Evolutionary conservation across 2,329 filamentous ascomycete genomes (phyloP).

Genomic region (Pleurostoma richardsiae): DNA sequence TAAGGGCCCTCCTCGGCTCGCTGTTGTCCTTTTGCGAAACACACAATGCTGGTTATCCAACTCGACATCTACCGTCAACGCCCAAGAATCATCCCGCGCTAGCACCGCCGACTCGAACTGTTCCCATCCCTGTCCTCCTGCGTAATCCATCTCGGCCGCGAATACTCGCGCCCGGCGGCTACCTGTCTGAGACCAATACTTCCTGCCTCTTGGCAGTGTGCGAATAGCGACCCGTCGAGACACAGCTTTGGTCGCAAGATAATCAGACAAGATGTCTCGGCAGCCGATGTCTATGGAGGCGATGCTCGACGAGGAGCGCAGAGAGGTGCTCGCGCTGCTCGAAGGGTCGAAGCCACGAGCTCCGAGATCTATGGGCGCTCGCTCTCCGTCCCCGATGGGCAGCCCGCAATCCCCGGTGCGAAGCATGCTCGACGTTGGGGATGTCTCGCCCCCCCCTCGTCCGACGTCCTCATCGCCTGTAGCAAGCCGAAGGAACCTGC

Average conservation of each 20-base stretch:
- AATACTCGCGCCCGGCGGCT: no score
- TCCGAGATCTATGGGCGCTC: conserved; percentile 25
- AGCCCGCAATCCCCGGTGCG: conserved; percentile 62
- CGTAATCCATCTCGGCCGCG: no score
- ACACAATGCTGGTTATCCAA: conserved; percentile 19
- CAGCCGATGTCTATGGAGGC: conserved; percentile 69
- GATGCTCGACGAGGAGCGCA: conserved; percentile 71
- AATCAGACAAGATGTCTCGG: conserved; percentile 3
- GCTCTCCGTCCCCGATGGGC: conserved; percentile 49
- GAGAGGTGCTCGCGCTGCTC: conserved; percentile 65
- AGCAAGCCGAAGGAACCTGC: conserved; percentile 21
- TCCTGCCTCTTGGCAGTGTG: neutral
- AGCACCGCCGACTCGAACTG: conserved; percentile 3
- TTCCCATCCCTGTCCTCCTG: no score
- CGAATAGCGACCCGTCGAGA: neutral
- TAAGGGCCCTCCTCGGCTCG: conserved; percentile 5
- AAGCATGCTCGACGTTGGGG: conserved; percentile 60
- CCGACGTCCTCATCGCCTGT: conserved; percentile 10
- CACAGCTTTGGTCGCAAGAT: neutral
- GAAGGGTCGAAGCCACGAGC: conserved; percentile 38
- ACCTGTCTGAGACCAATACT: no score
- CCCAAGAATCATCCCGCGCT: conserved; percentile 19
- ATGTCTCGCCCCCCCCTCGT: conserved; percentile 25
- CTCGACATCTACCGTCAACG: conserved; percentile 13
- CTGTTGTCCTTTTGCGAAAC: conserved; percentile 1